Percentiles rank a stretch among this genome's conserved stretches.
phyloP scores from a whole-genome alignment of 2,329 filamentous ascomycete species.

The Monilinia fructicola region DNA sequence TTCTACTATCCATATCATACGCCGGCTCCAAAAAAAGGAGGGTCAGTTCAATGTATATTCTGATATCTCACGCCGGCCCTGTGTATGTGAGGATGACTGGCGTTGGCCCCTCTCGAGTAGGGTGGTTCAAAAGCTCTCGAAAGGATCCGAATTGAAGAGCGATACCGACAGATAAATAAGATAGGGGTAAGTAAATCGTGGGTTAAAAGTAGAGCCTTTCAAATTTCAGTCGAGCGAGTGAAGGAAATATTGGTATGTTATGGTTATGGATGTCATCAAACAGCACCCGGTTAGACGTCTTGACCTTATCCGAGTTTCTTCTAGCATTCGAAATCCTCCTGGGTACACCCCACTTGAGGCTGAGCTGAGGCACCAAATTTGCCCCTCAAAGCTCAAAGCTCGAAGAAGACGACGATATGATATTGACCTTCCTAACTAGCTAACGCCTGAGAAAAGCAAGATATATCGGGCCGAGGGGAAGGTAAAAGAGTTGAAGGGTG shows the following conservation, averaged over 20 bases:
- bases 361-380: not conserved
- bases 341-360: constrained; percentile 5
- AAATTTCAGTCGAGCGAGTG: not conserved
- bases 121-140: not conserved
- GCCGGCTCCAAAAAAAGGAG: not conserved
- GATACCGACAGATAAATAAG: not conserved
- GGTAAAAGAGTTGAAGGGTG: not conserved
- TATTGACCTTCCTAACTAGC: not conserved
- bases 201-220: not conserved
- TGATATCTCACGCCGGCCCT: not conserved
- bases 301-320: constrained; percentile 4
- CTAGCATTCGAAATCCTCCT: not conserved
- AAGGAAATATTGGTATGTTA: not conserved
- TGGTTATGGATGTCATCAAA: not conserved
- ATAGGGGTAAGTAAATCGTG: not conserved
- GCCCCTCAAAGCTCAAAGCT: not conserved
- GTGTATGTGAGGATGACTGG: not conserved
- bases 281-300: not conserved
- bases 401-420: not conserved
- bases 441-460: not conserved
- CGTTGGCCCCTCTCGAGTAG: not conserved
- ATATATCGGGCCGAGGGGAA: not conserved
- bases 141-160: not conserved
- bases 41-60: not conserved
- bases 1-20: constrained; percentile 6